Evolutionary conservation across 176 grass and related monocot genomes (phyloP).

Genomic region (Bothriochloa decipiens): DNA sequence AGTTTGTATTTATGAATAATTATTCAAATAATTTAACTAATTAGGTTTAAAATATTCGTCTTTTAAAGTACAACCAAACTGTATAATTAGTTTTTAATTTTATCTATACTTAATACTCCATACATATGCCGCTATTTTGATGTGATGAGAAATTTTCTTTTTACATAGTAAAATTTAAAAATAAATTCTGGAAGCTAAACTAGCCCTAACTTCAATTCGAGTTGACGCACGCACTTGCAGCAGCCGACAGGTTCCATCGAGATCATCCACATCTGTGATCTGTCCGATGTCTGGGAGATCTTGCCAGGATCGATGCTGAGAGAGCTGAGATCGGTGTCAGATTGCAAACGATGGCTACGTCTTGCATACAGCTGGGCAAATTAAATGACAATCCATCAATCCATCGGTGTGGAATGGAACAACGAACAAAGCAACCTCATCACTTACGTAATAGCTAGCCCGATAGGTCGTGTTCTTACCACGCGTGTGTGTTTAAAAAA

Average conservation of each 20-base stretch:
- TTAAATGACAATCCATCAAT: neutral
- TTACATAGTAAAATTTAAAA: too few species aligned
- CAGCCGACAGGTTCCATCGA: constrained; percentile 20
- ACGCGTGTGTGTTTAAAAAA: too few species aligned
- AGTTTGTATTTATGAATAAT: too few species aligned
- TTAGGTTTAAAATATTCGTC: too few species aligned
- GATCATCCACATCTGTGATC: neutral
- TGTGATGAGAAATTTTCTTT: too few species aligned
- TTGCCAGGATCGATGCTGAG: constrained; percentile 11
- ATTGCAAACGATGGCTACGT: constrained; percentile 21
- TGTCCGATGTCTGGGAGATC: neutral
- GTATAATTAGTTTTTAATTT: too few species aligned
- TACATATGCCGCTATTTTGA: accelerated
- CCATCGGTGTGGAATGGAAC: too few species aligned
- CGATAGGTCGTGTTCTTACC: neutral
- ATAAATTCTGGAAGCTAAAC: accelerated
- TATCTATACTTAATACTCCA: too few species aligned
- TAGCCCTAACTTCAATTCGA: neutral
- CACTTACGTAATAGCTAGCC: neutral
- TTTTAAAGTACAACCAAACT: too few species aligned
- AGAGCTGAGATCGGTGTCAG: neutral
- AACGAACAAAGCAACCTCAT: neutral
- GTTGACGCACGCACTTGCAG: neutral
- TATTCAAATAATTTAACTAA: too few species aligned
- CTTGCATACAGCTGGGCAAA: neutral